A percentile compares a stretch with the other conserved stretches of the same genome.
These are phyloP conservation scores for Persicaria tinctoria DNA, from an alignment of 148 eudicot genomes.

Conservation along the genomic window DNA sequence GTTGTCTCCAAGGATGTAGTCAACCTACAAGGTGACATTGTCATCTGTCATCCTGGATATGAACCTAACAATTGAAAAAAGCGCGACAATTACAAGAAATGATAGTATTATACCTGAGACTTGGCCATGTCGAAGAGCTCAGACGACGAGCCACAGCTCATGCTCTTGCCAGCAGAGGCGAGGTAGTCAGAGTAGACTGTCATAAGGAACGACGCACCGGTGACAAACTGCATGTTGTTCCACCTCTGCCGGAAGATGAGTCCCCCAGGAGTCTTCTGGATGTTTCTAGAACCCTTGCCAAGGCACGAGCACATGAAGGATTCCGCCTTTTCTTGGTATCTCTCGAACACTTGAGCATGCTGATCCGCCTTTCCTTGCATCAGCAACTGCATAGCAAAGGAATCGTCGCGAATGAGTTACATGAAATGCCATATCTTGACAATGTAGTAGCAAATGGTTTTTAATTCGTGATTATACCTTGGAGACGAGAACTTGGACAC, in stretches of 20 bases:
- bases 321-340: slow-evolving; percentile 81
- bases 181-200: slow-evolving; percentile 87
- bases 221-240: slow-evolving; percentile 96
- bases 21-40: not conserved
- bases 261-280: slow-evolving; percentile 89
- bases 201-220: slow-evolving; percentile 78
- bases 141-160: slow-evolving; percentile 54
- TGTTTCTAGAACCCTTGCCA: slow-evolving; percentile 66
- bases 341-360: slow-evolving; percentile 36
- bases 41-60: not conserved
- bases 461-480: slow-evolving; percentile 32
- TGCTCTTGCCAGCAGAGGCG: slow-evolving; percentile 48
- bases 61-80: not conserved
- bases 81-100: not conserved
- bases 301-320: slow-evolving; percentile 85
- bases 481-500: slow-evolving; percentile 54
- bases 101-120: slow-evolving; percentile 51
- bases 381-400: slow-evolving; percentile 40
- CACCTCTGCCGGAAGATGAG: slow-evolving; percentile 85
- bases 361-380: slow-evolving; percentile 72
- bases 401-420: no score
- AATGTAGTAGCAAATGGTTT: no score
- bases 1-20: slow-evolving; percentile 4
- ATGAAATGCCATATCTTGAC: no score
- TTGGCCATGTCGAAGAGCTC: slow-evolving; percentile 67